Base-by-base conservation (phyloP, 768 basidiomycete genomes). In the Leccinum sublutescens region DNA sequence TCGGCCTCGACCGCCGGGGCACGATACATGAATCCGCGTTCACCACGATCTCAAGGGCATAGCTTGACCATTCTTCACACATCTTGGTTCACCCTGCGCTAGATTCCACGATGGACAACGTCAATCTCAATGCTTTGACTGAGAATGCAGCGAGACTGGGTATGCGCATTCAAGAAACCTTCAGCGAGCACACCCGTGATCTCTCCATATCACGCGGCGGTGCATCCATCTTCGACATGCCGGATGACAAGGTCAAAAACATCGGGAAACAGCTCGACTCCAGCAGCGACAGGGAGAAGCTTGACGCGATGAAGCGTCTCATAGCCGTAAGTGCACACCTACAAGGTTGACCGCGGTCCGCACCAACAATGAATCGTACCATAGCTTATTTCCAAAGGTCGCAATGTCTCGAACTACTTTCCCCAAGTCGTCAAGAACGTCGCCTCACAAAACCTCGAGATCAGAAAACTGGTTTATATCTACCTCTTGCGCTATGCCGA, bases 361-460 rank as follows among this genome's bases (percentile, higher is more conserved):
- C 33, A 49, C 53, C 43, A 21, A 51, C 60, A 51, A 31, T 23
- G 15, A 34, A 38, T 53, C 57, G 54, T 55, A 38, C 43, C 56
- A 58, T 69, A 95, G 93, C 84, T 96, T 74, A 95, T 96, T 56
- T 94, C 92, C 40, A 95, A 96, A 78, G 88, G 88, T 52, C 87
- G 92, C 55, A 89, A 93, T 64, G 92, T 97, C 63, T 89, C 95
- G 25, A 85, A 88, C 61, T 95, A 94, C 82, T 98, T 98, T 68
- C 91, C 97, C 5, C 91, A 91, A 69, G 97, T 99, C 27, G 95
- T 98, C 67, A 98, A 95, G 79, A 95, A 95, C 66, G 96, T 98
- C 43, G 93, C 93, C 2, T 91, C 94, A 2, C 85, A 86, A 56
- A 92, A 93, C 69, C 85, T 98, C 52, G 94, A 97, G 74, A 89